A percentile compares a stretch with the other conserved stretches of the same genome.
Conservation (phyloP, 2,329 filamentous ascomycete species). For the Colletotrichum graminicola region DNA sequence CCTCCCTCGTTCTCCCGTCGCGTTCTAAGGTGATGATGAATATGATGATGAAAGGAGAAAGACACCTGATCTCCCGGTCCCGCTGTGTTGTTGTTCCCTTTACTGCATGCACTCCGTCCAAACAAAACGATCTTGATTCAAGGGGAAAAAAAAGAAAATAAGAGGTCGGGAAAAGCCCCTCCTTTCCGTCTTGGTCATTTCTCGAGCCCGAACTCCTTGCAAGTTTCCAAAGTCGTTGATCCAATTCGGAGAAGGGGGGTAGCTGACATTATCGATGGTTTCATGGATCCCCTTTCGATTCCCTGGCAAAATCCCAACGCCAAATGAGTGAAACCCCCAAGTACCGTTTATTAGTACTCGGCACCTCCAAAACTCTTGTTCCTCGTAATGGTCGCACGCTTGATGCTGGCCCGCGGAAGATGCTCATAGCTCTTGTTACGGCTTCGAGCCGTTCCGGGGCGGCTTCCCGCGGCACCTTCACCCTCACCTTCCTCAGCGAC, state of each 20-base stretch:
- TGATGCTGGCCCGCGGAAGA: slow-evolving; percentile 57
- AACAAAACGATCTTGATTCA: neutral
- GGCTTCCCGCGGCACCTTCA: slow-evolving; percentile 42
- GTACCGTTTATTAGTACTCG: slow-evolving; percentile 54
- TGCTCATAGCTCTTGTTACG: slow-evolving; percentile 58
- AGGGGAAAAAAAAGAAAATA: neutral
- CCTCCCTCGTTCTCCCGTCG: neutral
- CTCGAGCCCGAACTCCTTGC: slow-evolving; percentile 33
- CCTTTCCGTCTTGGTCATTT: slow-evolving; percentile 17
- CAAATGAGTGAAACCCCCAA: slow-evolving; percentile 32
- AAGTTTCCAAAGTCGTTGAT: slow-evolving; percentile 19
- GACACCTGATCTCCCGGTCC: neutral
- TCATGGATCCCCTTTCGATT: neutral
- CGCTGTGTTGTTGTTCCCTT: neutral
- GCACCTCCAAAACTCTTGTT: slow-evolving; percentile 63
- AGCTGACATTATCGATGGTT: no score
- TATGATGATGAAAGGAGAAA: slow-evolving; percentile 1
- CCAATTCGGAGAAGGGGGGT: neutral
- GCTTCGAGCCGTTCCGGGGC: slow-evolving; percentile 49
- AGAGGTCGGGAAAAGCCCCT: slow-evolving; percentile 12
- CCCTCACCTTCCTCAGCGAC: slow-evolving; percentile 59
- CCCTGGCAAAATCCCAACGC: slow-evolving; percentile 19
- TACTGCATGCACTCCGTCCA: neutral
- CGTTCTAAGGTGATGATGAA: slow-evolving; percentile 27
- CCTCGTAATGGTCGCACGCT: slow-evolving; percentile 61